Percentiles rank a stretch among this genome's conserved stretches.
phyloP scores from a whole-genome alignment of 2,329 filamentous ascomycete species.

The Pseudogymnoascus sp. region DNA sequence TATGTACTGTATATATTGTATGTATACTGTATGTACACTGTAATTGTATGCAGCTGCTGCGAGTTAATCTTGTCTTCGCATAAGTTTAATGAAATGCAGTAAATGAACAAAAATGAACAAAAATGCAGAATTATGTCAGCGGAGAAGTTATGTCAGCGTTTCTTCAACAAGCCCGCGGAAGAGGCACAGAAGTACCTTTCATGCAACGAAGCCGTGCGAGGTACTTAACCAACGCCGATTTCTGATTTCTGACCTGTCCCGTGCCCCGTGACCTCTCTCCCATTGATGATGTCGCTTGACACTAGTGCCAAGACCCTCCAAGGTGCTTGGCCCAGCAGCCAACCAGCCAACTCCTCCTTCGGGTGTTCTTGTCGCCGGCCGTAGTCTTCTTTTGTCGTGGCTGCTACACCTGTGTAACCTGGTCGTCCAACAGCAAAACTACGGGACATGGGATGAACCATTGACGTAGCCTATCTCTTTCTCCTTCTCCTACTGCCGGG shows the following conservation, averaged over 20 bases:
- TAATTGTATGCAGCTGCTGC: neutral
- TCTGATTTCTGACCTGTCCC: neutral
- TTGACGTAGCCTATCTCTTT: no score
- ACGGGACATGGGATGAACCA: neutral
- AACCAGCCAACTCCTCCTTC: neutral
- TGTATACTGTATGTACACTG: neutral
- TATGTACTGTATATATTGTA: no score
- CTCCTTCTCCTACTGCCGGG: neutral
- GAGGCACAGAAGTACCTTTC: neutral
- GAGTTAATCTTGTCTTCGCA: neutral
- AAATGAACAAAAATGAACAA: neutral
- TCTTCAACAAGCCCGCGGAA: no score
- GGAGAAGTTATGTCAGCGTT: neutral
- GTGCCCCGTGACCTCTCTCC: neutral
- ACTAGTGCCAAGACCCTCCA: neutral
- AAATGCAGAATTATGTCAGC: neutral
- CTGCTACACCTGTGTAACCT: no score
- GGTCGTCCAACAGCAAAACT: no score
- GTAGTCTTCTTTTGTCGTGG: neutral
- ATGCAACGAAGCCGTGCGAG: neutral
- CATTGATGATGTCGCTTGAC: neutral
- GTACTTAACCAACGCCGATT: neutral
- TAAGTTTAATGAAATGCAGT: neutral
- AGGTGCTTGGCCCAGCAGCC: neutral
- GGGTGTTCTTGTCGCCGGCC: neutral